Base-by-base conservation (phyloP, 306 rosid genomes). In the Crotalaria pallida region DNA sequence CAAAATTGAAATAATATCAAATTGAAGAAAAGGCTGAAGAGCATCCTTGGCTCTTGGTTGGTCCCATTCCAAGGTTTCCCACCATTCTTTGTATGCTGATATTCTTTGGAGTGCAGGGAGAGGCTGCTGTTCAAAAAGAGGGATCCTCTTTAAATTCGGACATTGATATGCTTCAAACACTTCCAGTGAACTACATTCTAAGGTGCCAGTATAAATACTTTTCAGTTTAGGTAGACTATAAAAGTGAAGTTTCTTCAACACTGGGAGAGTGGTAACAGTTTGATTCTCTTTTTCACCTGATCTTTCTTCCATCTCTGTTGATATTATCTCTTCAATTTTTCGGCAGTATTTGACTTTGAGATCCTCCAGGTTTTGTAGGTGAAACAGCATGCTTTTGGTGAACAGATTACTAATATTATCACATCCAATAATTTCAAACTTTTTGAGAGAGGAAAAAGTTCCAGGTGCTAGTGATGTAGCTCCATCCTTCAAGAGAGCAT, bases 51-150 rank as follows among this genome's bases (percentile, higher is more conserved):
- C 23, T 1, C 17, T n/a, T 36, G 41, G 57, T 5, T 65, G 71
- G 56, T 65, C 43, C 71, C 71, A 65, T 29, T 44, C 70, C 21
- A 41, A 23, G 19, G 56, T 27, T 44, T 65, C 57, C 71, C 57
- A 65, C 58, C 27, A 51, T 51, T 51, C 29, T 22, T 17, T 65
- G 22, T 0, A 44, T 13, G 57, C 29, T 65, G 53, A 43, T 18
- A 65, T 65, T 41, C 38, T 23, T 65, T 45, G 36, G 3, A 65
- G 56, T 0, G 17, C 10, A n/a, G 23, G 56, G 18, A 41, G 53
- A 65, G 6, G 21, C 12, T 0, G 38, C 13, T 38, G 71, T 7
- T 23, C n/a, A 7, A 9, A 24, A 13, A 65, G 22, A 41, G 57
- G 71, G 3, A 44, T 44, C 22, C 56, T 65, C 15, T 15, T 65